Evolutionary conservation across 2,329 filamentous ascomycete species (phyloP).

Genomic region (Juglanconis sp.): DNA sequence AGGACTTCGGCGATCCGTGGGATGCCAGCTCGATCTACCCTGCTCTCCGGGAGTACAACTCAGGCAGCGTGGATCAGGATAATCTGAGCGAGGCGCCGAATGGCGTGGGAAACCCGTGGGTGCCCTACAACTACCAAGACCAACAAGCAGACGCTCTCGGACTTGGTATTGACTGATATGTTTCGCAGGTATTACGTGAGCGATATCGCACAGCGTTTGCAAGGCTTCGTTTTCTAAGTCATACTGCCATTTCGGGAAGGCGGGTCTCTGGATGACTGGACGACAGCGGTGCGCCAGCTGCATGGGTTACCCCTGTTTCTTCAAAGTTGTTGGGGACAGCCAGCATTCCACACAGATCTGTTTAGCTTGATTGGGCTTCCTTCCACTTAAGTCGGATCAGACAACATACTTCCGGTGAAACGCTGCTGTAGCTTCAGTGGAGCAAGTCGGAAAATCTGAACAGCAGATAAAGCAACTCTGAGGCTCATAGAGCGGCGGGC

Average conservation of each 20-base stretch:
- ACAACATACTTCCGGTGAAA: too few relatives aligned
- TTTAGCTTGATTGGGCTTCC: too few relatives aligned
- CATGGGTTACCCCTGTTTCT: background rate
- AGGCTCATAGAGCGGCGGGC: too few relatives aligned
- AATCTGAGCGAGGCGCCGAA: constrained; percentile 31
- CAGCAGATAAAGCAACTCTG: too few relatives aligned
- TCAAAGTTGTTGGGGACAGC: background rate
- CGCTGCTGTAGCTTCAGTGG: too few relatives aligned
- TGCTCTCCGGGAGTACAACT: constrained; percentile 39
- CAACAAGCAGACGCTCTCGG: too few relatives aligned
- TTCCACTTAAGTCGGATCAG: too few relatives aligned
- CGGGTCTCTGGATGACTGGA: background rate
- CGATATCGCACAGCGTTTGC: constrained; percentile 4
- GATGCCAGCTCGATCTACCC: constrained; percentile 33
- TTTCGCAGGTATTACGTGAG: constrained; percentile 1
- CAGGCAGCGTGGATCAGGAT: constrained; percentile 31
- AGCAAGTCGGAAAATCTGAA: too few relatives aligned
- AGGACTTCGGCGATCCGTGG: constrained; percentile 26
- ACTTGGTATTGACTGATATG: background rate
- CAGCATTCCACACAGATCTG: background rate
- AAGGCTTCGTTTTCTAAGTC: constrained; percentile 2
- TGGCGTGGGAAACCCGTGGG: constrained; percentile 3
- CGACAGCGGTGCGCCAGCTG: background rate
- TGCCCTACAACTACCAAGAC: background rate
- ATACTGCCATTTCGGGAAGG: background rate